These are phyloP conservation scores for Solanum paucissectum DNA, from an alignment of 257 asterid species.

Conservation along the genomic window DNA sequence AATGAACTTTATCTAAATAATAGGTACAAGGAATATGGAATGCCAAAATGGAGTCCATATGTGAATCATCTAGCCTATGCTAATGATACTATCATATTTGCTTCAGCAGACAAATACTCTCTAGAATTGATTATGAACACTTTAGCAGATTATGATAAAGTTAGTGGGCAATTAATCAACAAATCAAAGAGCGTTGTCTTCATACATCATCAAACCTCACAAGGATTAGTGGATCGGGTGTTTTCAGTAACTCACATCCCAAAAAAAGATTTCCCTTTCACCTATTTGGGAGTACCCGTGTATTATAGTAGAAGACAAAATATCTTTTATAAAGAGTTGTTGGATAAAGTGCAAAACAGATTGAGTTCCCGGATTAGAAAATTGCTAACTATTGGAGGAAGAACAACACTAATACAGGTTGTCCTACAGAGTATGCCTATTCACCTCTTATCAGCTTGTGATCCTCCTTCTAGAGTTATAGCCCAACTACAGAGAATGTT, in stretches of 20 bases:
- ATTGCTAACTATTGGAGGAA: not conserved
- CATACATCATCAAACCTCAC: not conserved
- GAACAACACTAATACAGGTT: not conserved
- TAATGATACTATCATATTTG: too few relatives aligned
- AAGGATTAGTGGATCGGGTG: not conserved
- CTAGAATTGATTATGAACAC: too few relatives aligned
- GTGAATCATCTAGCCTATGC: too few relatives aligned
- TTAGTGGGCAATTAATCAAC: not conserved
- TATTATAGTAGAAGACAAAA: not conserved
- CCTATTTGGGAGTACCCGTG: not conserved
- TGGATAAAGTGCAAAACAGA: not conserved
- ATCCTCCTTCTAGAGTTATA: too few relatives aligned
- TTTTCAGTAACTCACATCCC: not conserved
- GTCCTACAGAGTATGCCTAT: not conserved
- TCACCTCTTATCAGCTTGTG: not conserved
- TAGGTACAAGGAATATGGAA: too few relatives aligned
- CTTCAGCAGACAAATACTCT: not conserved
- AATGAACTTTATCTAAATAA: too few relatives aligned
- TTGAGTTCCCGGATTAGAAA: not conserved
- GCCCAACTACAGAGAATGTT: not conserved
- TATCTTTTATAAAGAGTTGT: too few relatives aligned
- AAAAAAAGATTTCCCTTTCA: too few relatives aligned
- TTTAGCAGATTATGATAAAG: too few relatives aligned
- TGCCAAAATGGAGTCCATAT: too few relatives aligned
- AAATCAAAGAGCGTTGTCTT: too few relatives aligned